A percentile compares a stretch with the other conserved stretches of the same genome.
phyloP scores from a whole-genome alignment of 495 filamentous ascomycete species.

The Neurospora sp. region DNA sequence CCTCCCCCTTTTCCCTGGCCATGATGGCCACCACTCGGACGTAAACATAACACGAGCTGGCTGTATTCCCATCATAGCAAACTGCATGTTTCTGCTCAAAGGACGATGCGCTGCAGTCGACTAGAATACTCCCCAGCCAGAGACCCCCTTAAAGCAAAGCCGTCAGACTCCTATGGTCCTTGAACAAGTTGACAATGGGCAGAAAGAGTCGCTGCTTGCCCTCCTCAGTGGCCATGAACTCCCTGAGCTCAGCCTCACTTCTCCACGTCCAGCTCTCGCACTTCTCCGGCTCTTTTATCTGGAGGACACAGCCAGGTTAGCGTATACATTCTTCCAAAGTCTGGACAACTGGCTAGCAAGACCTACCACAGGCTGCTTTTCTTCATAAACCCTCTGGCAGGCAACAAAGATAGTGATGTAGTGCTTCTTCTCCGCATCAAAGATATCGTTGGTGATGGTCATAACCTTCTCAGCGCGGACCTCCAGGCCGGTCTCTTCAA shows the following conservation, averaged over 20 bases:
- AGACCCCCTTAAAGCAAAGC: background rate
- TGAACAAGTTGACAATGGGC: slow-evolving; percentile 44
- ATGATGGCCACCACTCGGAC: background rate
- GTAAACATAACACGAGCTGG: background rate
- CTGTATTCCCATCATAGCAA: background rate
- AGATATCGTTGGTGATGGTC: slow-evolving; percentile 51
- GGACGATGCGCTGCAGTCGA: background rate
- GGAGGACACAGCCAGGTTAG: background rate
- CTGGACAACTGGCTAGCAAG: background rate
- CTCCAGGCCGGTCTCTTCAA: slow-evolving; percentile 56
- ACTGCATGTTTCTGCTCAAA: background rate
- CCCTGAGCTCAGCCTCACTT: slow-evolving; percentile 37
- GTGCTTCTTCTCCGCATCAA: slow-evolving; percentile 42
- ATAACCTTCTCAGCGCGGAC: slow-evolving; percentile 38
- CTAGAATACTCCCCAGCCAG: too few species aligned
- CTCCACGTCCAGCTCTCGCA: slow-evolving; percentile 56
- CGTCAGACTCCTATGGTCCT: slow-evolving; percentile 24
- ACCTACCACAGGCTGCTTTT: slow-evolving; percentile 41
- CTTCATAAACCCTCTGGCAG: slow-evolving; percentile 30
- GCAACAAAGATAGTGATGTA: slow-evolving; percentile 57
- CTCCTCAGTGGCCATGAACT: slow-evolving; percentile 12
- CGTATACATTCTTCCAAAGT: background rate
- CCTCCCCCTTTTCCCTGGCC: background rate
- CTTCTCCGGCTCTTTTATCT: slow-evolving; percentile 53
- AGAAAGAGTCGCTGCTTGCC: slow-evolving; percentile 39